Base-by-base conservation (phyloP, 371 early-diverging fungal species). In the Rhizopus sp. region DNA sequence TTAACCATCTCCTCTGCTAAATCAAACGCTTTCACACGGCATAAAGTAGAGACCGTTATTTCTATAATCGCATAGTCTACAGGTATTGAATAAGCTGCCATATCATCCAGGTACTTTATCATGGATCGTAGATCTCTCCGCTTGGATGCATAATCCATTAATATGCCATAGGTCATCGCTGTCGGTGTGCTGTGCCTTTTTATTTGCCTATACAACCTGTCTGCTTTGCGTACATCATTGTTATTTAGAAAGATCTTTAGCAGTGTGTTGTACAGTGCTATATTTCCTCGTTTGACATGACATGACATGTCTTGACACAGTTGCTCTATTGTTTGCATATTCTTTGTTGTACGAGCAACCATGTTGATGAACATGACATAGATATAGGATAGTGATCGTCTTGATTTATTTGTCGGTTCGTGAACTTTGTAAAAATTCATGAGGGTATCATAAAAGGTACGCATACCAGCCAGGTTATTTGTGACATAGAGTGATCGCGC, bases 281-380 rank as follows among this genome's bases (percentile, higher is more conserved):
- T 23, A 34, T 46, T 59, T 8, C 17, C 17, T 7, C 17, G 23
- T 23, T 50, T 29, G 35, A 48, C 49, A 10, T 17, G 53, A 6
- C 39, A 10, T 31, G 54, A 53, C 38, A 68, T 48, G 32, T 63
- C 55, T 42, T 55, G 47, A 39, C 68, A 68, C 1, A 68, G 34
- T 13, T 40, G 0, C 23, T 17, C 42, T n/a, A 68, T 68, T 15
- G 50, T 17, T 2, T 57, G 30, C 39, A 63, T 63, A 57, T 60
- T 51, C 6, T 29, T 29, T 7, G 56, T 63, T 9, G 50, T 42
- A n/a, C 54, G 55, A 3, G 53, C 54, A 17, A 68, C 57, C 8
- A 68, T 34, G 32, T 60, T 57, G 37, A 68, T 63, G n/a, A 68
- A 30, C 68, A 68, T 68, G 35, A 60, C 63, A 49, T 68, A 59